These are phyloP conservation scores for Celoporthe dispersa DNA, from an alignment of 2,329 filamentous ascomycete species.

Conservation along the genomic window DNA sequence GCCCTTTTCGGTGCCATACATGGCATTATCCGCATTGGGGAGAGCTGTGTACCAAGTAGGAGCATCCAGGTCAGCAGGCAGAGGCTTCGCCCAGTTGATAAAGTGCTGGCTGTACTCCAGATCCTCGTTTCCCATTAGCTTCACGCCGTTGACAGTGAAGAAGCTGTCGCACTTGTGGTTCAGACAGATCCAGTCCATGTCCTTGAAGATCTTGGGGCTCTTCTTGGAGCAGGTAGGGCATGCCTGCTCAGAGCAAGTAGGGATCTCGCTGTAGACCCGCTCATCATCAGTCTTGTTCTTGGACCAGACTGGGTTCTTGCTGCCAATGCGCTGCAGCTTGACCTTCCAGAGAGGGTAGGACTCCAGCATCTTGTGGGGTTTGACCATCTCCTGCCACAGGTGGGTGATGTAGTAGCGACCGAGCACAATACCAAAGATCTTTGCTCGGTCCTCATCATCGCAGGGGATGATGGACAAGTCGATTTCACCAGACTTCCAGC, in stretches of 20 bases:
- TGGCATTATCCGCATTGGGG: conserved; percentile 40
- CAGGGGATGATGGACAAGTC: conserved; percentile 38
- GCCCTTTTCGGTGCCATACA: conserved; percentile 50
- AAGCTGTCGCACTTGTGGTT: neutral
- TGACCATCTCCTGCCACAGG: conserved; percentile 67
- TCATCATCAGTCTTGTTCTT: neutral
- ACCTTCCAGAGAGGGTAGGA: conserved; percentile 51
- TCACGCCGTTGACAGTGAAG: neutral
- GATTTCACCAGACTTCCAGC: conserved; percentile 31
- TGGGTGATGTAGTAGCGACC: conserved; percentile 71
- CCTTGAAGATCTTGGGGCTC: conserved; percentile 8
- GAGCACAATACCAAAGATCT: conserved; percentile 63
- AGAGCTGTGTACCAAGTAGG: conserved; percentile 45
- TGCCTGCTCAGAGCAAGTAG: neutral
- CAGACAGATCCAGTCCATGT: conserved; percentile 21
- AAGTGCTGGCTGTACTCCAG: conserved; percentile 62
- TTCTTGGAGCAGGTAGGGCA: conserved; percentile 8
- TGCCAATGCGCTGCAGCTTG: conserved; percentile 67
- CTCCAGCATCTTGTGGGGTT: conserved; percentile 24
- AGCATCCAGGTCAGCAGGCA: conserved; percentile 44
- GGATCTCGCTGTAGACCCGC: neutral
- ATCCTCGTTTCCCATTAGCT: conserved; percentile 28
- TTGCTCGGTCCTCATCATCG: conserved; percentile 53
- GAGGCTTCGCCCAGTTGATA: conserved; percentile 55
- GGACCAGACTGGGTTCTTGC: conserved; percentile 63